These are phyloP conservation scores for Cercospora zeae-maydis DNA, from an alignment of 2,329 filamentous ascomycete genomes.

Conservation along the genomic window DNA sequence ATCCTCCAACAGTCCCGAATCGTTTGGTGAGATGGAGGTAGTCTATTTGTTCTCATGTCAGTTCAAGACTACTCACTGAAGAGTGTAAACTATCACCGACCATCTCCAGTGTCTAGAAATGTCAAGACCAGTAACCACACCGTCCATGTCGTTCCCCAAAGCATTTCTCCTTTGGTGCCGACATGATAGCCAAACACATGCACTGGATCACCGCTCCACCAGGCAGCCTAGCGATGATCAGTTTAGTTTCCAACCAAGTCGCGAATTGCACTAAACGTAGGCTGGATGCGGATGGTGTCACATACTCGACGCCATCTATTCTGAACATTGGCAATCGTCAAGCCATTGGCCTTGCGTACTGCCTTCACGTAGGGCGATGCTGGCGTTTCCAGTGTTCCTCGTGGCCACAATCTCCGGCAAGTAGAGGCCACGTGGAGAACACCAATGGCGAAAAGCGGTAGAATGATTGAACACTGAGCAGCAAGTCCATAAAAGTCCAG, in stretches of 20 bases:
- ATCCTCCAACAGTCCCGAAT: slow-evolving; percentile 57
- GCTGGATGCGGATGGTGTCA: neutral
- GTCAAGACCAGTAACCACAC: slow-evolving; percentile 52
- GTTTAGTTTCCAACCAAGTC: neutral
- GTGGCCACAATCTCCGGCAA: slow-evolving; percentile 22
- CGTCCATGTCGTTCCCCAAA: slow-evolving; percentile 49
- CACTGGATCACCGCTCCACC: slow-evolving; percentile 32
- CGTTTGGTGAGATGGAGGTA: slow-evolving; percentile 63
- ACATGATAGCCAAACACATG: slow-evolving; percentile 35
- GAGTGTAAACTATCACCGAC: too few species aligned
- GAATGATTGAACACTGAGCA: slow-evolving; percentile 53
- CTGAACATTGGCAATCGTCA: neutral
- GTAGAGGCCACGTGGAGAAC: slow-evolving; percentile 38
- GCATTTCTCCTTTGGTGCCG: slow-evolving; percentile 52
- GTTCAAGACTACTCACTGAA: neutral
- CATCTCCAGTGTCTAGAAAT: slow-evolving; percentile 51
- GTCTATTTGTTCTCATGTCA: slow-evolving; percentile 41
- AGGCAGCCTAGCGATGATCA: slow-evolving; percentile 26
- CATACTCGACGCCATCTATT: slow-evolving; percentile 25
- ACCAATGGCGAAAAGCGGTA: slow-evolving; percentile 45
- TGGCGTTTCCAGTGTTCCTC: slow-evolving; percentile 25
- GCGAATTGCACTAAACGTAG: too few species aligned
- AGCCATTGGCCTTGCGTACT: slow-evolving; percentile 17
- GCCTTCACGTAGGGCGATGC: slow-evolving; percentile 43
- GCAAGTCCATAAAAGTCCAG: slow-evolving; percentile 55